phyloP scores from a whole-genome alignment of 768 basidiomycete species.

The Tremella fuciformis region DNA sequence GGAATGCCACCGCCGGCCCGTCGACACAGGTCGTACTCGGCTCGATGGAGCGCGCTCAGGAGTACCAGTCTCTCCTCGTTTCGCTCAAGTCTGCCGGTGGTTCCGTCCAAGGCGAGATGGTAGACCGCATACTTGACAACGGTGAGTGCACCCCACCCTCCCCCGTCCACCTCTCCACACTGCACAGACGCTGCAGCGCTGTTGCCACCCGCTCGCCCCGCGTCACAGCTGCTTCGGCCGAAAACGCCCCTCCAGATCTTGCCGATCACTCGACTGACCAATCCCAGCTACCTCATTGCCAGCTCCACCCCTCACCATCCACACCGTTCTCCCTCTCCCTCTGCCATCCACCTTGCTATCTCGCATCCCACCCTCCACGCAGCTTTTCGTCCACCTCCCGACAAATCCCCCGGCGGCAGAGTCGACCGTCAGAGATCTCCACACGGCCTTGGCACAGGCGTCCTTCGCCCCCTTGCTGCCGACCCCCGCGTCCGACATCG shows the following conservation, averaged over 20 bases:
- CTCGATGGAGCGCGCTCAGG: conserved; percentile 46
- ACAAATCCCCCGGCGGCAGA: conserved; percentile 14
- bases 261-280: neutral
- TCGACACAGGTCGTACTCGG: conserved; percentile 47
- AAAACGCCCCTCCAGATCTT: too few relatives aligned
- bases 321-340: conserved; percentile 45
- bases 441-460: conserved; percentile 23
- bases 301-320: conserved; percentile 34
- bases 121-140: conserved; percentile 47
- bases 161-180: too few relatives aligned
- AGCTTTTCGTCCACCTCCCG: conserved; percentile 45
- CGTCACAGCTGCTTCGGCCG: too few relatives aligned
- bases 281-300: conserved; percentile 44
- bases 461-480: conserved; percentile 31
- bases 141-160: conserved; percentile 33
- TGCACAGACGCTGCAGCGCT: neutral
- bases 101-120: conserved; percentile 49
- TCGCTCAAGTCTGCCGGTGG: conserved; percentile 29
- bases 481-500: conserved; percentile 28
- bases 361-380: conserved; percentile 44
- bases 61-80: conserved; percentile 43
- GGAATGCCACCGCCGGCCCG: too few relatives aligned
- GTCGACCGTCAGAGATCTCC: conserved; percentile 20
- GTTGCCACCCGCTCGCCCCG: neutral
- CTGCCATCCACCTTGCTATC: conserved; percentile 33